Evolutionary conservation across 164 flowering plant species (phyloP).

Genomic region (Magnolia sinica): DNA sequence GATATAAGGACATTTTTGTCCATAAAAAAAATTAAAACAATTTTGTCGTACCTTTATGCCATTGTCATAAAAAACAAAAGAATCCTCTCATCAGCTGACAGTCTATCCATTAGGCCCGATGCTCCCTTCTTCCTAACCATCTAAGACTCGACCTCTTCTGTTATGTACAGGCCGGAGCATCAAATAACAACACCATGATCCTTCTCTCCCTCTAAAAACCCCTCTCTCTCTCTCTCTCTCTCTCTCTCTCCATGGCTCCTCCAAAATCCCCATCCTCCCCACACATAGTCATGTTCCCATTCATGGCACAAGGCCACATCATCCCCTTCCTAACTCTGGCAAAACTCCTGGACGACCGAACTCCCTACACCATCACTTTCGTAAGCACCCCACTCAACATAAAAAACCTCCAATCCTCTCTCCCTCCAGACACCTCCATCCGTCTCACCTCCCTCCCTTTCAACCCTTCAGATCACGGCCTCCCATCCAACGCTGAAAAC

Average conservation of each 20-base stretch:
- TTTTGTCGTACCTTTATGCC: no score
- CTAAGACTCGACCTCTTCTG: no score
- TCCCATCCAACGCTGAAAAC: slow-evolving; percentile 14
- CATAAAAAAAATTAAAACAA: no score
- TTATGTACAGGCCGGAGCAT: no score
- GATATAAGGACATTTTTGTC: no score
- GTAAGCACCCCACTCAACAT: slow-evolving; percentile 20
- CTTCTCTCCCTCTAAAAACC: no score
- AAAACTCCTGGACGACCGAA: neutral
- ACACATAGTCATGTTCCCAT: slow-evolving; percentile 15
- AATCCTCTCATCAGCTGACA: no score
- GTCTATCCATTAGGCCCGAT: no score
- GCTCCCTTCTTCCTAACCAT: no score
- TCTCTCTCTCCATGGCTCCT: neutral
- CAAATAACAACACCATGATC: no score
- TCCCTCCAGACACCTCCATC: slow-evolving; percentile 6
- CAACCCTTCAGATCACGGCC: slow-evolving; percentile 16
- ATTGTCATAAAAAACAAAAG: no score
- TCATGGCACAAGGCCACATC: slow-evolving; percentile 18
- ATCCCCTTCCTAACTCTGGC: slow-evolving; percentile 14
- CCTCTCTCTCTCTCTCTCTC: no score
- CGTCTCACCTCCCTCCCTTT: slow-evolving; percentile 12
- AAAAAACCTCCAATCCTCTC: neutral
- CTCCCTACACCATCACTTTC: slow-evolving; percentile 14
- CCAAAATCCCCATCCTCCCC: neutral